A percentile compares a stretch with the other conserved stretches of the same genome.
Evolutionary conservation across 2,329 filamentous ascomycete species (phyloP).

Genomic region (Calonectria hawksworthii): DNA sequence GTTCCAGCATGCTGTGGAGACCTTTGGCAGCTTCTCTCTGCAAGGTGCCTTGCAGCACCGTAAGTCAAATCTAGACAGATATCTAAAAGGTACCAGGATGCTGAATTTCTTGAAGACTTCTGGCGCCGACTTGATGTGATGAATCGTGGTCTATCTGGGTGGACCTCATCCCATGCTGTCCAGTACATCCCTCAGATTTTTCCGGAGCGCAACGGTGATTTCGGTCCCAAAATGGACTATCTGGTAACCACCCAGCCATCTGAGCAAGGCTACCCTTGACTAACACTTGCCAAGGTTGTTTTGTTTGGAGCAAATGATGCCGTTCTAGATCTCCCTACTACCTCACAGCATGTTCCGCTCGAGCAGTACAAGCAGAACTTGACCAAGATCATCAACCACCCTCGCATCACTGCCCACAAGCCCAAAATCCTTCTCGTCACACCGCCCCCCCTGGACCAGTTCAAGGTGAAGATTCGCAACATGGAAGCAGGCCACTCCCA

Average conservation of each 20-base stretch:
- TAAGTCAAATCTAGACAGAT: constrained; percentile 55
- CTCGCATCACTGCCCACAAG: constrained; percentile 76
- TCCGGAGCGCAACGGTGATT: constrained; percentile 68
- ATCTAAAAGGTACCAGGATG: neutral
- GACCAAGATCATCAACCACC: constrained; percentile 78
- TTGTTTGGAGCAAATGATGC: constrained; percentile 95
- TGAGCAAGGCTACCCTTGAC: constrained; percentile 9
- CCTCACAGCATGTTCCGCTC: constrained; percentile 83
- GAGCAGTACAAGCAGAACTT: constrained; percentile 82
- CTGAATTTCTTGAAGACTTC: constrained; percentile 67
- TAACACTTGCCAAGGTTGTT: constrained; percentile 68
- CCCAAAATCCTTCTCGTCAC: constrained; percentile 83
- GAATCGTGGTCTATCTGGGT: constrained; percentile 90
- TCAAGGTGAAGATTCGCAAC: constrained; percentile 69
- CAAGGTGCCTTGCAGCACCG: constrained; percentile 78
- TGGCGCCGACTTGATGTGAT: constrained; percentile 85
- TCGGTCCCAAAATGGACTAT: constrained; percentile 74
- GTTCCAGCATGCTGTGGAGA: constrained; percentile 75
- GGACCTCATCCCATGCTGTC: constrained; percentile 83
- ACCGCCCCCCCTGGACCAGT: constrained; percentile 86
- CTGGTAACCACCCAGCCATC: constrained; percentile 61
- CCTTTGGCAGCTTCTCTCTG: constrained; percentile 80
- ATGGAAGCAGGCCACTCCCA: constrained; percentile 59
- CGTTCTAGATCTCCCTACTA: constrained; percentile 72
- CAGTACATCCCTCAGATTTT: constrained; percentile 79